A percentile compares a stretch with the other conserved stretches of the same genome.
These are phyloP conservation scores for Pugionium cornutum DNA, from an alignment of 345 rosid genomes.

Conservation along the genomic window DNA sequence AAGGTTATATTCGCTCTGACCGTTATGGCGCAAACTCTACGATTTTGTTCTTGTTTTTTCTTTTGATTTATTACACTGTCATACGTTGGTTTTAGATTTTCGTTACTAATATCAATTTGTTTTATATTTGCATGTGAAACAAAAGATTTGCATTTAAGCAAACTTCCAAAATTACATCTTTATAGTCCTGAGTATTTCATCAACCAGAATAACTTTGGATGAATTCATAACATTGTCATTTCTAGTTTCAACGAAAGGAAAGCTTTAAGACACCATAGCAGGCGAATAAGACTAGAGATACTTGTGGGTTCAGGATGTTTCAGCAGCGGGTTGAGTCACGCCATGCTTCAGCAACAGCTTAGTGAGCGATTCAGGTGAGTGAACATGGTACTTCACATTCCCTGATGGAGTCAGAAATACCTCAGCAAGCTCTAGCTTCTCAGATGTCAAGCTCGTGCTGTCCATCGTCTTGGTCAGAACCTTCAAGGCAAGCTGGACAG, in stretches of 20 bases:
- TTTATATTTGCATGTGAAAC: too few species aligned
- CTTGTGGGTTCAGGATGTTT: slow-evolving; percentile 47
- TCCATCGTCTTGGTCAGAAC: slow-evolving; percentile 98
- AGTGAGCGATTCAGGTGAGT: slow-evolving; percentile 69
- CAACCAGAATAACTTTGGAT: too few species aligned
- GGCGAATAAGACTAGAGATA: background rate
- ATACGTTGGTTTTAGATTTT: too few species aligned
- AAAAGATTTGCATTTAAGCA: too few species aligned
- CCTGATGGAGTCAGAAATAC: slow-evolving; percentile 77
- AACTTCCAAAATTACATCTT: too few species aligned
- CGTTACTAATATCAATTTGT: too few species aligned
- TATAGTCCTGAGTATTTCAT: too few species aligned
- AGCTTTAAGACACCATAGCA: background rate
- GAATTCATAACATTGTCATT: slow-evolving; percentile 5
- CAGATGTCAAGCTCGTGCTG: slow-evolving; percentile 92
- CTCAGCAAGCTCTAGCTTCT: slow-evolving; percentile 93
- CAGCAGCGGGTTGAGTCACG: slow-evolving; percentile 77
- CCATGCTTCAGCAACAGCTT: slow-evolving; percentile 79
- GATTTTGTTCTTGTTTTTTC: too few species aligned
- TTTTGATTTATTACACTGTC: too few species aligned
- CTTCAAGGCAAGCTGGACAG: slow-evolving; percentile 84
- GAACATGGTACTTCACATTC: slow-evolving; percentile 81
- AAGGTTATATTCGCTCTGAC: too few species aligned
- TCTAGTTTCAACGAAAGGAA: slow-evolving; percentile 20
- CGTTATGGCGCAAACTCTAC: too few species aligned